A percentile compares a stretch with the other conserved stretches of the same genome.
Conservation (phyloP, 768 basidiomycete genomes). For the Termitomyces sp. region DNA sequence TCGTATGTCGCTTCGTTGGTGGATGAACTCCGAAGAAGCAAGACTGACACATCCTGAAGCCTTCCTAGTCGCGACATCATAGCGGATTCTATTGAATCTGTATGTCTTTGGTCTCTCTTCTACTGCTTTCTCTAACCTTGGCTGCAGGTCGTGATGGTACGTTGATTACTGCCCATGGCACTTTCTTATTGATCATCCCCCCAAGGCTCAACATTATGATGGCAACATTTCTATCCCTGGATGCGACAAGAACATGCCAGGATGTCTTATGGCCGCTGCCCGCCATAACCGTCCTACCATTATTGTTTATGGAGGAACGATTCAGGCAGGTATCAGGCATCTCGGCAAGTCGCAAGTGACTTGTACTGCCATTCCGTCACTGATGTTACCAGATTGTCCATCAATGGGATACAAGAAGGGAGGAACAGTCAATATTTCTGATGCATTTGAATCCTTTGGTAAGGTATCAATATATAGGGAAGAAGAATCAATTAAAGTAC, state of each 20-base stretch:
- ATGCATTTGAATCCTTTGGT: slow-evolving; percentile 85
- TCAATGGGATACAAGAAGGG: slow-evolving; percentile 73
- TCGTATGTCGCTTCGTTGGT: slow-evolving; percentile 48
- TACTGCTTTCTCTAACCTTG: slow-evolving; percentile 28
- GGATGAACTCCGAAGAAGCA: background rate
- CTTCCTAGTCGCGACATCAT: slow-evolving; percentile 86
- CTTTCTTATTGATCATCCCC: background rate
- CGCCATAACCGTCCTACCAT: slow-evolving; percentile 87
- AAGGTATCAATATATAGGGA: background rate
- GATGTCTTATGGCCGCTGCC: slow-evolving; percentile 79
- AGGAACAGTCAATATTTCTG: slow-evolving; percentile 79
- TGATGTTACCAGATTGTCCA: slow-evolving; percentile 53
- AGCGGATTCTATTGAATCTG: slow-evolving; percentile 85
- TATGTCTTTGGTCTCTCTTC: slow-evolving; percentile 20
- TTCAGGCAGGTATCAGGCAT: slow-evolving; percentile 69
- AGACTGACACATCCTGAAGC: slow-evolving; percentile 28
- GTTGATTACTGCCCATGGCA: background rate
- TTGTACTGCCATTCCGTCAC: slow-evolving; percentile 17
- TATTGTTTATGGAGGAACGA: slow-evolving; percentile 84
- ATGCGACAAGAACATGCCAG: slow-evolving; percentile 94
- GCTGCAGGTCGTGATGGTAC: slow-evolving; percentile 51
- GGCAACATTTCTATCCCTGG: slow-evolving; percentile 84
- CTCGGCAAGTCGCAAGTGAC: slow-evolving; percentile 36
- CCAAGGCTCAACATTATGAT: slow-evolving; percentile 82
- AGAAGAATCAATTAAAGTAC: background rate